Conservation (phyloP, 306 rosid genomes). For the Clitoria ternatea region DNA sequence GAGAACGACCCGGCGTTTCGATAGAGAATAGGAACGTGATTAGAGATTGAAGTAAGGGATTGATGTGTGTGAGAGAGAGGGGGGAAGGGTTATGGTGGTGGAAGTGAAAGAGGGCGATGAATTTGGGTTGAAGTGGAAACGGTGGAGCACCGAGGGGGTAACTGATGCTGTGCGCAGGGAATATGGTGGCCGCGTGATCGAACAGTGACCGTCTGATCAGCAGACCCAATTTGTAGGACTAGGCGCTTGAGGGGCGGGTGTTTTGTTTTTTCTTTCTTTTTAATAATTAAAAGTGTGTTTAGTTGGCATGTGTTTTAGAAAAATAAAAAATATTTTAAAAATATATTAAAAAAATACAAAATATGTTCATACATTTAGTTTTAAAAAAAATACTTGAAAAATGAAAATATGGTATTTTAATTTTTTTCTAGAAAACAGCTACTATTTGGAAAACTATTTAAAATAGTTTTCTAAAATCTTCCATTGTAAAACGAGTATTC, state of each 20-base stretch:
- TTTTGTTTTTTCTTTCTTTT: neutral
- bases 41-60: too few species aligned
- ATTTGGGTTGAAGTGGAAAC: neutral
- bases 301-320: too few species aligned
- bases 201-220: slow-evolving; percentile 21
- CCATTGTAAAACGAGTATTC: too few species aligned
- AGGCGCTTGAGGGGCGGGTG: neutral
- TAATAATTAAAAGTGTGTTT: too few species aligned
- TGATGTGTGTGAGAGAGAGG: neutral
- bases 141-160: slow-evolving; percentile 26
- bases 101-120: slow-evolving; percentile 13
- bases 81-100: neutral
- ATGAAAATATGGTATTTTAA: too few species aligned
- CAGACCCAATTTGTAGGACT: neutral
- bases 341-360: too few species aligned
- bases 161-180: neutral
- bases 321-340: too few species aligned
- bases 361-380: too few species aligned
- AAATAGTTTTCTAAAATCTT: too few species aligned
- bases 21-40: neutral
- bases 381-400: too few species aligned
- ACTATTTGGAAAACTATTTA: too few species aligned
- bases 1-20: neutral
- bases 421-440: too few species aligned
- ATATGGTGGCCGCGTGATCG: slow-evolving; percentile 19